phyloP scores from a whole-genome alignment of 257 asterid genomes.

The Catharanthus roseus region DNA sequence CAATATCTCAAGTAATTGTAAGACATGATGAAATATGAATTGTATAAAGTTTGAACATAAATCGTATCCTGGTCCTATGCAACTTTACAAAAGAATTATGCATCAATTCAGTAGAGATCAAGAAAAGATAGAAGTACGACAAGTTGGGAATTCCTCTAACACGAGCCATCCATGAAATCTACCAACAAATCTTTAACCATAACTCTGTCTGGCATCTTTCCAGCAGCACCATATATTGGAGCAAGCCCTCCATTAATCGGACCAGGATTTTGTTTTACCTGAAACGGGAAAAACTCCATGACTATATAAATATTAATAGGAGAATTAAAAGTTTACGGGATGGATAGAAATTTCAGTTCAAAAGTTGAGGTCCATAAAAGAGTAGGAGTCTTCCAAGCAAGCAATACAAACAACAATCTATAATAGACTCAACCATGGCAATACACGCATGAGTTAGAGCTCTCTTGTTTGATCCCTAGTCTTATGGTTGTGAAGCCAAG shows the following conservation, averaged over 20 bases:
- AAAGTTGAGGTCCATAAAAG: not conserved
- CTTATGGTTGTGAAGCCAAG: not conserved
- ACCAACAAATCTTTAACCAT: constrained; percentile 84
- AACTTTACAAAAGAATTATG: constrained; percentile 19
- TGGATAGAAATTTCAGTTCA: not conserved
- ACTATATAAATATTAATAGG: not conserved
- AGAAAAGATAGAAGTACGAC: not conserved
- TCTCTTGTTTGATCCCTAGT: not conserved
- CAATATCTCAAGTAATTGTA: not conserved
- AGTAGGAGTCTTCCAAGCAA: not conserved
- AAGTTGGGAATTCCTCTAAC: constrained; percentile 29
- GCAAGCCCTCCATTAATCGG: constrained; percentile 90
- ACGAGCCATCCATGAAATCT: constrained; percentile 83
- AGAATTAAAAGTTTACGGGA: not conserved
- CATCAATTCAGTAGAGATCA: not conserved
- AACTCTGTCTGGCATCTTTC: constrained; percentile 93
- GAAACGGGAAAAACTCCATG: constrained; percentile 16
- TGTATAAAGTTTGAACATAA: not conserved
- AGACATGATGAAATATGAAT: not conserved
- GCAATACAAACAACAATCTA: not conserved
- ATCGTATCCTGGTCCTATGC: not conserved
- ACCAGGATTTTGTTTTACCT: constrained; percentile 95
- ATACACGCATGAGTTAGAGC: not conserved
- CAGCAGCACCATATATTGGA: constrained; percentile 98
- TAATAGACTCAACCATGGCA: not conserved